Percentiles rank a stretch among this genome's conserved stretches.
These are phyloP conservation scores for Teunomyces atbi DNA, from an alignment of 805 yeast species.

Conservation along the genomic window DNA sequence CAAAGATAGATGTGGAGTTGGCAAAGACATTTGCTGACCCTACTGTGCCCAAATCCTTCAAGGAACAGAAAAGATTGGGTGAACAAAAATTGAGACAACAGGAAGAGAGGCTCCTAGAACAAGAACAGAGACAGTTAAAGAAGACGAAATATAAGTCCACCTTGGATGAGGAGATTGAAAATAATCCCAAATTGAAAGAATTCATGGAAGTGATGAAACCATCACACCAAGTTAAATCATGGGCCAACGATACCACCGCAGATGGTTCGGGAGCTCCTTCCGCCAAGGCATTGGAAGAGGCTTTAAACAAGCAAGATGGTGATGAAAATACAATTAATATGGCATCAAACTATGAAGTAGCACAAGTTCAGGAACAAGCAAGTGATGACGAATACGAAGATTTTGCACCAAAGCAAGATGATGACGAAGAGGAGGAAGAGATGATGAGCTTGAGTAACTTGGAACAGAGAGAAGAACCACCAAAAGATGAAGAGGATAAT, in stretches of 20 bases:
- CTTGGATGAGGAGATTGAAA: conserved; percentile 61
- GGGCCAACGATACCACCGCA: conserved; percentile 64
- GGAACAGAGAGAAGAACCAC: conserved; percentile 6
- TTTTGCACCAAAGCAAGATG: conserved; percentile 30
- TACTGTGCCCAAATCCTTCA: conserved; percentile 61
- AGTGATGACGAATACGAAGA: conserved; percentile 57
- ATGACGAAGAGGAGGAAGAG: conserved; percentile 45
- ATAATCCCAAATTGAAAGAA: conserved; percentile 70
- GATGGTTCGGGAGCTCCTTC: conserved; percentile 48
- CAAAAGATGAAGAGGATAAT: conserved; percentile 12
- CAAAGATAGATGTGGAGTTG: conserved; percentile 70
- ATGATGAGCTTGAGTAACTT: conserved; percentile 42
- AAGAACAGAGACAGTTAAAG: conserved; percentile 36
- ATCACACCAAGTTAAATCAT: conserved; percentile 62
- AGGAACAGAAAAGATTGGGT: conserved; percentile 38
- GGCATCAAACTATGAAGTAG: conserved; percentile 28
- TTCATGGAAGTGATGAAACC: conserved; percentile 84
- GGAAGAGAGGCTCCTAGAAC: conserved; percentile 45
- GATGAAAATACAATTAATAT: conserved; percentile 3
- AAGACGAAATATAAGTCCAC: conserved; percentile 30
- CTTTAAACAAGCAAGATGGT: conserved; percentile 28
- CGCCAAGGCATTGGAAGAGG: conserved; percentile 41
- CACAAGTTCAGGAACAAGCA: conserved; percentile 38
- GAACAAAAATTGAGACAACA: conserved; percentile 43
- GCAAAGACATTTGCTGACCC: conserved; percentile 90